Base-by-base conservation (phyloP, 257 asterid species). In the Parsonsia alboflavescens region DNA sequence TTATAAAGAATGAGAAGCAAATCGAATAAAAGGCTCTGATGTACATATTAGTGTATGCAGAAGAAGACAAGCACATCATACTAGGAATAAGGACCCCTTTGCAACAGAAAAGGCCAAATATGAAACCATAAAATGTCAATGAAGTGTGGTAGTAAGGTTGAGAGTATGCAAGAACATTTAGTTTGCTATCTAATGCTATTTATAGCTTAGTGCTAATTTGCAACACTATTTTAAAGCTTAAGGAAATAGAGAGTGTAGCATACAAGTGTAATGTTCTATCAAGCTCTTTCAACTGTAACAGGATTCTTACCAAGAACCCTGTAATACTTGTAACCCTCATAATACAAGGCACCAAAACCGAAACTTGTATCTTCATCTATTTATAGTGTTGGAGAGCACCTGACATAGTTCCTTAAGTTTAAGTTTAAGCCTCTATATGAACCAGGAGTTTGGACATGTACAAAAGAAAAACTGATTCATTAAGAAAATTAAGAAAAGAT, bases 1-100 rank as follows among this genome's bases (percentile, higher is more conserved):
- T 70, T 70, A 72, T 74, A 16, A 63, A 73, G 62, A 50, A 42
- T 36, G 50, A 39, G 2, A 65, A 1, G 26, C 9, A 39, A 17
- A 36, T 62, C 15, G 39, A 63, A 36, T 16, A 17, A 30, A 15
- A 19, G 2, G 26, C 26, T 33, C 46, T 15, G 24, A 16, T 16
- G 28, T 39, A 65, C 0, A 65, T 16, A 19, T 33, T 10, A 65
- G 70, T 2, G 41, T 19, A 65, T 21, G 28, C 65, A 46, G 33
- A 66, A 33, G 39, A 58, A 70, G 73, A 66, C 56, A 71, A 69
- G 69, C 79, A 74, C 15, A 9, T 12, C 41, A 48, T 8, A n/a
- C 57, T 54, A 7, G 15, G 33, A 19, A 61, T 11, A 19, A 11
- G 28, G 19, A 3, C 49, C 13, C 50, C 28, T 54, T 61, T 30